Percentiles rank a stretch among this genome's conserved stretches.
Conservation (phyloP, 192 early-diverging fungal genomes). For the Coemansia sp. region DNA sequence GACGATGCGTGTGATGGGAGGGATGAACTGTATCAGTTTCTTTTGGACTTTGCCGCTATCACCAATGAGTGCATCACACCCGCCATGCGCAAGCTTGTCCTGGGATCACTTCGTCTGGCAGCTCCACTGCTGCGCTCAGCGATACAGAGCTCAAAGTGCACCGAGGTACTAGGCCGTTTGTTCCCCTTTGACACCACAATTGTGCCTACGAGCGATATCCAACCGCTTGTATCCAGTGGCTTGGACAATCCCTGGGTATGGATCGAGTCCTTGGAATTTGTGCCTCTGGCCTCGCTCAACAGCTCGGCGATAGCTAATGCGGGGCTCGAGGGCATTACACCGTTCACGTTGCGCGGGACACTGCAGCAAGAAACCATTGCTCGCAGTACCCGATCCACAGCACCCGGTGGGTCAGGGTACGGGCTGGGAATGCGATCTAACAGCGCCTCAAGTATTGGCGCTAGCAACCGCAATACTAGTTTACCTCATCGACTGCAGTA, state of each 20-base stretch:
- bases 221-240: constrained; percentile 11
- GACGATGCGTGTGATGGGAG: neutral
- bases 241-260: constrained; percentile 51
- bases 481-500: constrained; percentile 24
- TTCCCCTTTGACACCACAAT: constrained; percentile 44
- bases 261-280: constrained; percentile 48
- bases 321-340: constrained; percentile 53
- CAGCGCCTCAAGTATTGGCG: neutral
- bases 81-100: constrained; percentile 39
- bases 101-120: constrained; percentile 28
- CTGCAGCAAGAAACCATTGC: constrained; percentile 33
- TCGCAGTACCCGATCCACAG: neutral
- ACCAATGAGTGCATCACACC: constrained; percentile 41
- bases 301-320: constrained; percentile 7
- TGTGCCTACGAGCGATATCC: constrained; percentile 26
- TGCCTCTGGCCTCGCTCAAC: constrained; percentile 21
- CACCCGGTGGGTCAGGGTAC: neutral
- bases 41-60: constrained; percentile 46
- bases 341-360: constrained; percentile 49
- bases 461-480: constrained; percentile 8
- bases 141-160: neutral
- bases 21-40: constrained; percentile 12
- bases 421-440: neutral
- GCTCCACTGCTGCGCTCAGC: constrained; percentile 21
- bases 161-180: constrained; percentile 32